phyloP scores from a whole-genome alignment of 768 basidiomycete genomes.

The Boletus huronensis region DNA sequence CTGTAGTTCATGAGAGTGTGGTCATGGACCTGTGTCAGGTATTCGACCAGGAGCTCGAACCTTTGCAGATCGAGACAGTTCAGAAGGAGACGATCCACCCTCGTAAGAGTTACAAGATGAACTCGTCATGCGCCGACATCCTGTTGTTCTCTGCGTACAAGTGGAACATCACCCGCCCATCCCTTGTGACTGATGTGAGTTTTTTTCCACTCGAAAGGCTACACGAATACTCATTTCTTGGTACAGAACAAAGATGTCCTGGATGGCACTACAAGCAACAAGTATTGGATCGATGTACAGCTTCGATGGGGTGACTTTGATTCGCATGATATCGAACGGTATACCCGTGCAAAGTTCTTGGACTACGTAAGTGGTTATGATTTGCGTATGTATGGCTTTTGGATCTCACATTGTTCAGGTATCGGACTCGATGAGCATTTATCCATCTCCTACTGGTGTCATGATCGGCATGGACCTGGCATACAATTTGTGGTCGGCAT shows the following conservation, averaged over 20 bases:
- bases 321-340: slow-evolving; percentile 97
- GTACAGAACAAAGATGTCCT: slow-evolving; percentile 84
- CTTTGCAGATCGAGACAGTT: slow-evolving; percentile 97
- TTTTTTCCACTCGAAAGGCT: not conserved
- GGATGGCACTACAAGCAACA: slow-evolving; percentile 97
- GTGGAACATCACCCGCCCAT: slow-evolving; percentile 98
- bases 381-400: not conserved
- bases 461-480: slow-evolving; percentile 99
- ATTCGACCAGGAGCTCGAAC: slow-evolving; percentile 98
- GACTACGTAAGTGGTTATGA: slow-evolving; percentile 68
- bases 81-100: slow-evolving; percentile 99
- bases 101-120: slow-evolving; percentile 99
- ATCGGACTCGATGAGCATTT: slow-evolving; percentile 97
- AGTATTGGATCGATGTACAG: slow-evolving; percentile 98
- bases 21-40: slow-evolving; percentile 98
- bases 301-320: slow-evolving; percentile 98
- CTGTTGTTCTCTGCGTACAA: slow-evolving; percentile 94
- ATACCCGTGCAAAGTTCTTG: slow-evolving; percentile 97
- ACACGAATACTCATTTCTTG: slow-evolving; percentile 8
- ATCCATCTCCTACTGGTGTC: slow-evolving; percentile 97
- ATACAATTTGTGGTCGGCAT: slow-evolving; percentile 98
- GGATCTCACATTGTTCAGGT: slow-evolving; percentile 43
- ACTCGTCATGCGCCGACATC: slow-evolving; percentile 99
- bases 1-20: slow-evolving; percentile 80
- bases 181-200: slow-evolving; percentile 87